Base-by-base conservation (phyloP, 768 basidiomycete species). In the Coprinopsis cinerea region DNA sequence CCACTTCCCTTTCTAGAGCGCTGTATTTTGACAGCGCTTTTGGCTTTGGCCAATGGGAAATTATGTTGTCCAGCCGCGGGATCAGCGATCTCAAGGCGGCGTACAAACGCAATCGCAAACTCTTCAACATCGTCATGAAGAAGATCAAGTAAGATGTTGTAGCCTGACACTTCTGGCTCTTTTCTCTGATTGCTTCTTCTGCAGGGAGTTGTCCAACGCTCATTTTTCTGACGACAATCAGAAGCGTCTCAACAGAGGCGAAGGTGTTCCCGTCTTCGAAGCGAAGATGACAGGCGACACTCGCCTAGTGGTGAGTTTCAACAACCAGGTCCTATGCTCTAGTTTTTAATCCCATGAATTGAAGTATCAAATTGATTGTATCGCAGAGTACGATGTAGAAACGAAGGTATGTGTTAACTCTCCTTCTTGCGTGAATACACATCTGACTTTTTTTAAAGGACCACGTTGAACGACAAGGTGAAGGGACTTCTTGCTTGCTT, bases 161-260 rank as follows among this genome's bases (percentile, higher is more conserved):
- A 26, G 10, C 41, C 44, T 20, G 15, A 30, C 22, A 18, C 27
- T 15, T 7, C 20, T 42, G 42, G 22, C 4, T 28, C 13, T 27
- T 5, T 18, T 15, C 40, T 43, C 20, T 10, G 9, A 43, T 11
- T n/a, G n/a, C 10, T 43, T 13, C 25, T 5, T 17, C n/a, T 43
- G 28, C 34, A 85, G 85, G 57, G 78, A 85, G 46, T 68, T 87
- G 3, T 87, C 84, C 0, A 70, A 74, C 2, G 83, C 84, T 0
- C 73, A 78, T 46, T 85, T 86, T 55, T 83, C 82, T 1, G 66
- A 68, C 9, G 77, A 81, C 46, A 86, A 85, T 51, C 81, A 85
- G 49, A 82, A 82, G 61, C 61, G 70, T 3, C 62, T 85, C 9
- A 75, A 68, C 11, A 71, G 70, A 0, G 42, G 60, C 0, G 62